These are phyloP conservation scores for Ceratonia siliqua DNA, from an alignment of 306 rosid species.

Conservation along the genomic window DNA sequence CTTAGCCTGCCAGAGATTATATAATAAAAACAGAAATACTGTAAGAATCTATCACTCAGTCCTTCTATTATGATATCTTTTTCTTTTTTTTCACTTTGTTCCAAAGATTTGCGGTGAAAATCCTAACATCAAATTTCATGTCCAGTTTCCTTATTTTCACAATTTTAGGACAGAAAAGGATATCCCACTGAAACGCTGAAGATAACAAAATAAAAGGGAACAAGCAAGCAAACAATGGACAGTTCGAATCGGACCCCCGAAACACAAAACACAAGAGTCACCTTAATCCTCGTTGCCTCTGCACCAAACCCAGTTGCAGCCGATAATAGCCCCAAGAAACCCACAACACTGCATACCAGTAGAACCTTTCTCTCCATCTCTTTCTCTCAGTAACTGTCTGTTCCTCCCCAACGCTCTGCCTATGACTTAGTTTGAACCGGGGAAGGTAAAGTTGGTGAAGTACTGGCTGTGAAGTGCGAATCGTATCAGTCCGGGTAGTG, in stretches of 20 bases:
- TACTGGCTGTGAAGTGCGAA: background rate
- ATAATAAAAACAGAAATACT: background rate
- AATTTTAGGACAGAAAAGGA: constrained; percentile 27
- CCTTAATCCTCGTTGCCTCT: constrained; percentile 85
- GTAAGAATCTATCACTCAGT: background rate
- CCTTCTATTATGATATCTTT: background rate
- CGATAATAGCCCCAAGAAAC: constrained; percentile 66
- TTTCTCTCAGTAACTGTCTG: background rate
- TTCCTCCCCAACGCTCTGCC: background rate
- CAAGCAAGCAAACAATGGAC: background rate
- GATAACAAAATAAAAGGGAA: constrained; percentile 22
- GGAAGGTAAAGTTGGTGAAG: background rate
- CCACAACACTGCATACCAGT: constrained; percentile 55
- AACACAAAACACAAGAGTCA: constrained; percentile 12
- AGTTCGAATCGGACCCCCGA: background rate
- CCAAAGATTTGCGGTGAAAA: constrained; percentile 1
- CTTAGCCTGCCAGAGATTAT: background rate
- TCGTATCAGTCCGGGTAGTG: too few species aligned
- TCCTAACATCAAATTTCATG: background rate
- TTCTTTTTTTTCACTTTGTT: background rate
- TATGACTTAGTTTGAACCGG: background rate
- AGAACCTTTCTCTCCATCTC: constrained; percentile 69
- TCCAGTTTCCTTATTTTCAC: background rate
- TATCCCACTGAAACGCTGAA: background rate
- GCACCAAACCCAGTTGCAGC: constrained; percentile 84